Base-by-base conservation (phyloP, 805 yeast species). In the Kazachstania viticola region DNA sequence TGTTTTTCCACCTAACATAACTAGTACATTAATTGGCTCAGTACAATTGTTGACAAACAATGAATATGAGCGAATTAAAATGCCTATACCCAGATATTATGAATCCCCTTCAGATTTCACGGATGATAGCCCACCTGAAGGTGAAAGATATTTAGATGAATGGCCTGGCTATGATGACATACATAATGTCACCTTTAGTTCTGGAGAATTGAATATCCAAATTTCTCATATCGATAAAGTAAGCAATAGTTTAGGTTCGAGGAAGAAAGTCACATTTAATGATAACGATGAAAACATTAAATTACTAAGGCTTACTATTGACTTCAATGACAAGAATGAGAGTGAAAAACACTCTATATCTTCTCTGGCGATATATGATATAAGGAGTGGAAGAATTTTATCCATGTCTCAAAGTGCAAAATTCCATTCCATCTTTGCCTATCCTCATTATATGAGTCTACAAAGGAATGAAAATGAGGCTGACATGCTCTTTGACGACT, bases 351-450 rank as follows among this genome's bases (percentile, higher is more conserved):
- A 75, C 46, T 47, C 51, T 1, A 41, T 84, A 14, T 60, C 62
- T 4, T 56, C 81, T 9, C 56, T 58, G 16, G 87, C 85, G 0
- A 64, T 75, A 2, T 79, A 78, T 49, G 82, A 77, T 46, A 75
- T 79, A 38, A 64, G 67, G 14, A 57, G 72, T 1, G 93, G 93
- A 1, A 62, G 79, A 31, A 49, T 80, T 4, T 58, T 80, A 12
- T 64, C 75, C 0, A 47, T 70, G 14, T 67, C 84, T 1, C 60
- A 65, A 22, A 68, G 84, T 18, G 81, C 80, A 5, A 79, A 77
- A 49, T 75, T 75, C 49, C 60, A 64, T 32, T 77, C 84, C 6
- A 33, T 64, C n/a, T 67, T 68, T 45, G 78, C 75, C 1, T 58
- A 80, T 21, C 74, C 83, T 9, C 77, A 75, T 45, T 58, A 64